A percentile compares a stretch with the other conserved stretches of the same genome.
Conservation (phyloP, 2,329 filamentous ascomycete species). For the Botrytis fragariae region DNA sequence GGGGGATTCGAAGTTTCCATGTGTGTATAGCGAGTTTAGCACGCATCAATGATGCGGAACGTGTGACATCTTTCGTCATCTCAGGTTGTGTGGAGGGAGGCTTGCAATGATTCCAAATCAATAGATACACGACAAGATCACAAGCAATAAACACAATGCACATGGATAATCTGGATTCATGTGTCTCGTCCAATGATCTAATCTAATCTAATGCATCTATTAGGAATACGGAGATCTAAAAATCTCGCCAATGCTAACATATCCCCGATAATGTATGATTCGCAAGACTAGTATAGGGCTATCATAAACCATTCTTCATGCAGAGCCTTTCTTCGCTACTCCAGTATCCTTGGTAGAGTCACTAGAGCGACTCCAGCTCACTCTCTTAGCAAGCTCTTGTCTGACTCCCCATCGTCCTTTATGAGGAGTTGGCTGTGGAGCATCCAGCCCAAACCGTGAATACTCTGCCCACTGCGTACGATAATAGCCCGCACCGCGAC, state of each 20-base stretch:
- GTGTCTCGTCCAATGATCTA: not conserved
- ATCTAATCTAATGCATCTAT: not conserved
- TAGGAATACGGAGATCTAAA: not conserved
- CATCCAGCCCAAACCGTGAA: not conserved
- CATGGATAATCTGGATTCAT: not conserved
- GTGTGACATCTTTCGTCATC: no score
- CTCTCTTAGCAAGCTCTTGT: not conserved
- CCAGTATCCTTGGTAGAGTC: not conserved
- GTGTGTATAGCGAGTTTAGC: no score
- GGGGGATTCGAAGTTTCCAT: no score
- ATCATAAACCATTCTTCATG: not conserved
- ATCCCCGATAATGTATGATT: not conserved
- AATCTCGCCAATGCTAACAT: not conserved
- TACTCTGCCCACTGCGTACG: not conserved
- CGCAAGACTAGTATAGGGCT: not conserved
- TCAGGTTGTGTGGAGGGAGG: no score
- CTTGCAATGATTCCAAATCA: no score
- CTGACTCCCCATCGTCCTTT: slow-evolving; percentile 4
- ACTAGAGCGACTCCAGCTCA: not conserved
- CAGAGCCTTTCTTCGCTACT: not conserved
- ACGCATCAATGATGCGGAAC: no score
- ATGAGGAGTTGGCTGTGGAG: not conserved
- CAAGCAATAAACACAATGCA: not conserved
- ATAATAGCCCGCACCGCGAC: not conserved
- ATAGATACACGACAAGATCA: no score